Base-by-base conservation (phyloP, 768 basidiomycete genomes). In the Boletus patriciae region DNA sequence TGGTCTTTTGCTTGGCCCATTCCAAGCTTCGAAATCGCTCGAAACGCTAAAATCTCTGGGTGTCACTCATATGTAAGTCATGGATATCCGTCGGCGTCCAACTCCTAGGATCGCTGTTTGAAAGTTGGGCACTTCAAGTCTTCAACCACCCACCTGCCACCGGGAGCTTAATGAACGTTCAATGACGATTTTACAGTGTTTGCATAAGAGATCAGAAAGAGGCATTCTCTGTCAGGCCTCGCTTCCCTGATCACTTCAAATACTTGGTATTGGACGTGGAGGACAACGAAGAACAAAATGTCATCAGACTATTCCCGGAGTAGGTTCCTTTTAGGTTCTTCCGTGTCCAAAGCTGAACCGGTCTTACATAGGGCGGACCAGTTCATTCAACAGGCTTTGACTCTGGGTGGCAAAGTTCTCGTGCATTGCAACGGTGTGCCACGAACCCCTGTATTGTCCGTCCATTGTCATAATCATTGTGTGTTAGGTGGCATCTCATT, bases 281-380 rank as follows among this genome's bases (percentile, higher is more conserved):
- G 69, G 94, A 97, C 70, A 92, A 84, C 62, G 93, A 95, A 70
- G 94, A 96, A 67, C 94, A 97, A 75, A 97, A 97, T 69, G 80
- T 97, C 40, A 96, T 97, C 63, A 81, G 90, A 27, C 74, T 94
- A 42, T 96, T 96, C 72, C 94, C 94, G n/a, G 69, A 71, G 94
- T 94, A 60, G 54, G 83, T 76, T 27, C 19, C 27, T 54, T 31
- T 6, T 21, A 6, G 11, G 29, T 13, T 50, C 25, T 19, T 44
- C 8, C 15, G 25, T 37, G 18, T 46, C 19, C 31, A 50, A 15
- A 6, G 33, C 43, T 57, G 13, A 55, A 54, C 18, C 43, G 52
- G 25, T 52, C 43, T 31, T 48, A 18, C 41, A 6, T 59, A 94
- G 91, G 56, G 91, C 90, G 2, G 88, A 88, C 62, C 65, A 74